Evolutionary conservation across 176 grass and related monocot species (phyloP).

Genomic region (Bolboschoenus planiculmis): DNA sequence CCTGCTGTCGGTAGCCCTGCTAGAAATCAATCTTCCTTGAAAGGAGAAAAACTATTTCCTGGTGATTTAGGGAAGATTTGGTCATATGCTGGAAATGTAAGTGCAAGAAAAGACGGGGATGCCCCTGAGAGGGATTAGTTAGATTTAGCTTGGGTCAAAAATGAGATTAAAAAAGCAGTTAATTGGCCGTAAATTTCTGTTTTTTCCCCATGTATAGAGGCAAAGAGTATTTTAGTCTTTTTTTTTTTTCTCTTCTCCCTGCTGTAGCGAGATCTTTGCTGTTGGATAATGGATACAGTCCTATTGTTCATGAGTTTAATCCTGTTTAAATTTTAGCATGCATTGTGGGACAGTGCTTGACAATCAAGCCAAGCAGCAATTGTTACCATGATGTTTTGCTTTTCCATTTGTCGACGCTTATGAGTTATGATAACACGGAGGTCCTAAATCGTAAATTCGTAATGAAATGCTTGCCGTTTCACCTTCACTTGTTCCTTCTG

Average conservation of each 20-base stretch:
- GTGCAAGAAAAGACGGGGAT: slow-evolving; percentile 65
- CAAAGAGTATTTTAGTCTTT: not conserved
- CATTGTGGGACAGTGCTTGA: not conserved
- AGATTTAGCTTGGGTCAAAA: not conserved
- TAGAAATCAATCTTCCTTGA: slow-evolving; percentile 43
- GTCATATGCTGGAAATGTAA: slow-evolving; percentile 70
- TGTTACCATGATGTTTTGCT: not conserved
- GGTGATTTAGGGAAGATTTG: slow-evolving; percentile 73
- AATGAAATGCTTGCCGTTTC: too few relatives aligned
- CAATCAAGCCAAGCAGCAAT: not conserved
- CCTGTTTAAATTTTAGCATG: slow-evolving; percentile 10
- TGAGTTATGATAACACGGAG: not conserved
- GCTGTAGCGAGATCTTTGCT: not conserved
- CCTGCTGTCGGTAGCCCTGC: slow-evolving; percentile 61
- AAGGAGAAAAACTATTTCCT: slow-evolving; percentile 43
- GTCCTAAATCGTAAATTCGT: too few relatives aligned
- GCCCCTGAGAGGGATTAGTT: slow-evolving; percentile 74
- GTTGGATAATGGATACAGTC: not conserved
- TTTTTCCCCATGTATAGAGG: slow-evolving; percentile 6
- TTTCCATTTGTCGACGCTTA: not conserved
- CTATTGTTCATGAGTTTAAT: slow-evolving; percentile 2
- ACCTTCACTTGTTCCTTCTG: too few relatives aligned
- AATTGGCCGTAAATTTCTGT: not conserved
- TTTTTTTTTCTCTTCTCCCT: not conserved
- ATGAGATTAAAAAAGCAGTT: not conserved